Evolutionary conservation across 140 eudicot species (phyloP).

Genomic region (Flaveria floridana): DNA sequence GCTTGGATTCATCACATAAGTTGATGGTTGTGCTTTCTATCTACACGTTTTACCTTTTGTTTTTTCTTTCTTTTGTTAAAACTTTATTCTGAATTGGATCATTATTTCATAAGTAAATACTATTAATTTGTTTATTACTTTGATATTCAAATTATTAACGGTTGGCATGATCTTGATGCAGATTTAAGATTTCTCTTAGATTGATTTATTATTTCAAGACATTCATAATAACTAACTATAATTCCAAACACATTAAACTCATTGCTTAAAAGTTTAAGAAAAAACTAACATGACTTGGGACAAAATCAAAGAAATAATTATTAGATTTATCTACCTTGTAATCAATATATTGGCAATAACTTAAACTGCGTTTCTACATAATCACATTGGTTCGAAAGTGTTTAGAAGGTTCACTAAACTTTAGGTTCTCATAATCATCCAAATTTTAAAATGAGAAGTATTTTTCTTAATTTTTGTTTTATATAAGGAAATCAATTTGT

Average conservation of each 20-base stretch:
- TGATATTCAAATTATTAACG: background rate
- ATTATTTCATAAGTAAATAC: background rate
- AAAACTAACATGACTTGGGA: slow-evolving; percentile 10
- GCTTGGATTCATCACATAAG: slow-evolving; percentile 33
- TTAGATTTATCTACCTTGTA: background rate
- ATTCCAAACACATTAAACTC: slow-evolving; percentile 1
- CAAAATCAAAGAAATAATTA: background rate
- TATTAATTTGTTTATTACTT: background rate
- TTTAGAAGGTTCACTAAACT: too few relatives aligned
- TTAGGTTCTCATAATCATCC: background rate
- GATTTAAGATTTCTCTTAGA: slow-evolving; percentile 7
- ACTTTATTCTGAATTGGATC: background rate
- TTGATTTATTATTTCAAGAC: background rate
- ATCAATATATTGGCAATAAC: background rate
- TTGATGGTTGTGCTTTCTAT: slow-evolving; percentile 14
- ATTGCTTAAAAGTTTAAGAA: slow-evolving; percentile 14
- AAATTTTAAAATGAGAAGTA: background rate
- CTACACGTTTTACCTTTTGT: slow-evolving; percentile 11
- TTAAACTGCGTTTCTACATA: too few relatives aligned
- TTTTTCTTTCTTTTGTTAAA: background rate
- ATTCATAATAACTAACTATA: background rate
- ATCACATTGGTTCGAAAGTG: too few relatives aligned
- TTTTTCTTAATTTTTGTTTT: background rate
- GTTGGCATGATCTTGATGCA: background rate
- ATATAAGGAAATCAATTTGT: background rate